Conservation (phyloP, 2,329 filamentous ascomycete genomes). For the Nemania sp. region DNA sequence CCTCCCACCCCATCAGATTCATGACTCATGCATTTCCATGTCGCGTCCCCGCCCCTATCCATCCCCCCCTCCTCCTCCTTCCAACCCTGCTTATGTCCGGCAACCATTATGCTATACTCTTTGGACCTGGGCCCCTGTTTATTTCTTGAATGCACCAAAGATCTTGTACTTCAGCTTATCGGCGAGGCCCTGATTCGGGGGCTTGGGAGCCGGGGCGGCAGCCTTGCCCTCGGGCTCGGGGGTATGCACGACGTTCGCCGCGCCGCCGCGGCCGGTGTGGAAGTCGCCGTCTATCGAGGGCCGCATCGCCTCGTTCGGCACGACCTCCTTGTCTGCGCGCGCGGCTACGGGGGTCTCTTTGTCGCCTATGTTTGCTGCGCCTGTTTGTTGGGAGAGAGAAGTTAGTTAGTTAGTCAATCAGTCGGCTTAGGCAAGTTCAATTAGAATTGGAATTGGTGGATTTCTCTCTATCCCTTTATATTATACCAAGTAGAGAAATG, state of each 20-base stretch:
- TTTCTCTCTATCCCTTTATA: too few relatives aligned
- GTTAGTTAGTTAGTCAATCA: background rate
- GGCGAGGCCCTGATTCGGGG: constrained; percentile 58
- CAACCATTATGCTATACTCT: background rate
- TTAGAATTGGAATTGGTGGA: too few relatives aligned
- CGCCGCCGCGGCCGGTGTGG: constrained; percentile 71
- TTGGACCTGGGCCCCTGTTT: background rate
- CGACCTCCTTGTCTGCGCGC: constrained; percentile 64
- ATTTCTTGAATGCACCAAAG: constrained; percentile 63
- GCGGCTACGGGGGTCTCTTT: constrained; percentile 52
- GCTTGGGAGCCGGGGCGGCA: constrained; percentile 35
- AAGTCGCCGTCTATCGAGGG: constrained; percentile 62
- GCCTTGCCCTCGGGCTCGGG: constrained; percentile 41
- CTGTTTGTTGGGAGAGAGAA: constrained; percentile 50
- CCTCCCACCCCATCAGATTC: background rate
- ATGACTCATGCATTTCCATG: background rate
- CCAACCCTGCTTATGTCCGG: background rate
- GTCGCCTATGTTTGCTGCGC: constrained; percentile 70
- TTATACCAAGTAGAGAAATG: too few relatives aligned
- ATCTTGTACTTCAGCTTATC: constrained; percentile 70
- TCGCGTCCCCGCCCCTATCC: background rate
- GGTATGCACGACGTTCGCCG: constrained; percentile 65
- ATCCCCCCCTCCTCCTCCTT: too few relatives aligned
- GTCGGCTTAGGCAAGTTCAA: background rate
- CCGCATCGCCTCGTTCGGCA: constrained; percentile 66